phyloP scores from a whole-genome alignment of 495 filamentous ascomycete genomes.

The Aspergillus egyptiacus region DNA sequence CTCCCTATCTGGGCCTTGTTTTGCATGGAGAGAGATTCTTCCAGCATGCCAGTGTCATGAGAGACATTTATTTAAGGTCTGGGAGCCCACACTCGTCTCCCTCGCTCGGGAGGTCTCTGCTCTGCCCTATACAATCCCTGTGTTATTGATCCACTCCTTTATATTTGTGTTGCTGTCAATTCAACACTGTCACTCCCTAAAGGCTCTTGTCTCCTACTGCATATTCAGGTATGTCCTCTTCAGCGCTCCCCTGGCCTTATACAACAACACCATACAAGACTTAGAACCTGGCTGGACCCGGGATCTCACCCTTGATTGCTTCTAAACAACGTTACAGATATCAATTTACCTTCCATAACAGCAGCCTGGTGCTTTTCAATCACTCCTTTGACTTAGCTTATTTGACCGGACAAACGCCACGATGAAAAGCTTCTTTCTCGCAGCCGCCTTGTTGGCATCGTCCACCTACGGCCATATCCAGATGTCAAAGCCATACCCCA shows the following conservation, averaged over 20 bases:
- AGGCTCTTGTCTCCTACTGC: background rate
- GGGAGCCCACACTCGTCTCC: background rate
- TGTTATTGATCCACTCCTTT: background rate
- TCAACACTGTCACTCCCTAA: slow-evolving; percentile 2
- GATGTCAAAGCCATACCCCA: slow-evolving; percentile 41
- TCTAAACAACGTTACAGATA: background rate
- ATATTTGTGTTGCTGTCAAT: background rate
- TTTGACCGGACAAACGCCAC: slow-evolving; percentile 14
- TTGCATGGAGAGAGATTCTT: slow-evolving; percentile 1
- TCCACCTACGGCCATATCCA: slow-evolving; percentile 42
- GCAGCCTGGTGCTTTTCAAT: slow-evolving; percentile 6
- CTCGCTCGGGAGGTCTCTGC: slow-evolving; percentile 1
- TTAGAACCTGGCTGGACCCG: too few relatives aligned
- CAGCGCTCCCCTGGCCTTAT: too few relatives aligned
- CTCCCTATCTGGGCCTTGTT: background rate
- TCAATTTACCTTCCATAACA: background rate
- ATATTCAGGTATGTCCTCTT: background rate
- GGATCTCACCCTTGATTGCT: background rate
- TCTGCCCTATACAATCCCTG: background rate
- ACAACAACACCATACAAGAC: too few relatives aligned
- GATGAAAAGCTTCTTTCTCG: slow-evolving; percentile 36
- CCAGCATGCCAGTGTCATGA: background rate
- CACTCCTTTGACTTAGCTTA: background rate
- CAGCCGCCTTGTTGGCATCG: slow-evolving; percentile 33
- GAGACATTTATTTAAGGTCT: slow-evolving; percentile 5